Conservation (phyloP, 768 basidiomycete genomes). For the Hysterangium stoloniferum region DNA sequence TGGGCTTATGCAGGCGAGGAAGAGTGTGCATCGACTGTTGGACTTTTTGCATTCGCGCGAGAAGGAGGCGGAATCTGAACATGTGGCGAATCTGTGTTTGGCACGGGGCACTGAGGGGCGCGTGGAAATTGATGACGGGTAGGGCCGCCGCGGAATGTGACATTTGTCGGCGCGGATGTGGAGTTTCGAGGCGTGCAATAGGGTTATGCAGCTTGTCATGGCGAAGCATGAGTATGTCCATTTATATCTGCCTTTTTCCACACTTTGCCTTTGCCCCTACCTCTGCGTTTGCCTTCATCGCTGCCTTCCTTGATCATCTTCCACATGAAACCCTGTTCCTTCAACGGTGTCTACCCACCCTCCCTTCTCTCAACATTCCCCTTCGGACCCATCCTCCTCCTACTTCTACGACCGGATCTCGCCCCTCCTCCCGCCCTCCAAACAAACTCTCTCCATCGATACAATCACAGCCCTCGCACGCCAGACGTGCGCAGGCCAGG, state of each 20-base stretch:
- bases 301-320: slow-evolving; percentile 71
- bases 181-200: slow-evolving; percentile 82
- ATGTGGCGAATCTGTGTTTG: slow-evolving; percentile 82
- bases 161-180: slow-evolving; percentile 78
- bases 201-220: slow-evolving; percentile 80
- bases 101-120: slow-evolving; percentile 51
- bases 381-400: slow-evolving; percentile 74
- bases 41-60: slow-evolving; percentile 66
- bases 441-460: slow-evolving; percentile 38
- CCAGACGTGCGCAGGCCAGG: slow-evolving; percentile 65
- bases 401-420: slow-evolving; percentile 95
- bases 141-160: slow-evolving; percentile 50
- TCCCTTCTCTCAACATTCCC: slow-evolving; percentile 86
- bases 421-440: slow-evolving; percentile 50
- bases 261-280: background rate
- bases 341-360: slow-evolving; percentile 98
- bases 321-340: slow-evolving; percentile 89
- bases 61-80: slow-evolving; percentile 22
- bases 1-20: slow-evolving; percentile 83
- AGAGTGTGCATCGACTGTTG: slow-evolving; percentile 80
- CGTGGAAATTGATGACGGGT: slow-evolving; percentile 46
- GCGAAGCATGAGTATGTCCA: slow-evolving; percentile 84
- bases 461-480: slow-evolving; percentile 58
- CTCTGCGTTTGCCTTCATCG: background rate
- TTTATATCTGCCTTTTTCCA: too few species aligned